Evolutionary conservation across 306 rosid genomes (phyloP).

Genomic region (Vachellia pachyceras): DNA sequence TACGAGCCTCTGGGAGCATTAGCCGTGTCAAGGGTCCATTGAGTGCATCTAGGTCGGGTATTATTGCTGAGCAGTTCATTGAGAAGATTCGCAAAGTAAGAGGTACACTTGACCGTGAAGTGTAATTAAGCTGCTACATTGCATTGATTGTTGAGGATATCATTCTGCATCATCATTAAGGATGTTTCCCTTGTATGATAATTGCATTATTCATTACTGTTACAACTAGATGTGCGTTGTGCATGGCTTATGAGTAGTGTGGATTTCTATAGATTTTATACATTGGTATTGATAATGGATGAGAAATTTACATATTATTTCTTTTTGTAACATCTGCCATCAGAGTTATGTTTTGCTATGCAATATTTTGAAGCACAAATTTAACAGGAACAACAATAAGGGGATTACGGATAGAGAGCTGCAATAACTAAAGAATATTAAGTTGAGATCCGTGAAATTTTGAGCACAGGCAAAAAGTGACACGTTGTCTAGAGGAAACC

Average conservation of each 20-base stretch:
- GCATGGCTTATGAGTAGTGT: background rate
- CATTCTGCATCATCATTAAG: constrained; percentile 13
- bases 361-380: background rate
- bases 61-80: constrained; percentile 79
- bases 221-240: background rate
- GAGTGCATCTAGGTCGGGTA: constrained; percentile 69
- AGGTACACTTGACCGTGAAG: constrained; percentile 55
- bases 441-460: constrained; percentile 21
- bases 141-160: constrained; percentile 21
- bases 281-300: background rate
- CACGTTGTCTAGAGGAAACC: constrained; percentile 4
- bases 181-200: background rate
- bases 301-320: constrained; percentile 22
- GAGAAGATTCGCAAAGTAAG: constrained; percentile 85
- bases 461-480: background rate
- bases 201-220: constrained; percentile 4
- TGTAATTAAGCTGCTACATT: background rate
- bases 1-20: constrained; percentile 94
- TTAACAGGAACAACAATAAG: constrained; percentile 12
- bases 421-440: background rate
- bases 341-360: constrained; percentile 17
- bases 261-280: background rate
- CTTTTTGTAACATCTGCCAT: background rate
- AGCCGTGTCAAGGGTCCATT: constrained; percentile 70
- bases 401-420: background rate